phyloP scores from a whole-genome alignment of 805 yeast species.

The Barnettozyma vustinii region DNA sequence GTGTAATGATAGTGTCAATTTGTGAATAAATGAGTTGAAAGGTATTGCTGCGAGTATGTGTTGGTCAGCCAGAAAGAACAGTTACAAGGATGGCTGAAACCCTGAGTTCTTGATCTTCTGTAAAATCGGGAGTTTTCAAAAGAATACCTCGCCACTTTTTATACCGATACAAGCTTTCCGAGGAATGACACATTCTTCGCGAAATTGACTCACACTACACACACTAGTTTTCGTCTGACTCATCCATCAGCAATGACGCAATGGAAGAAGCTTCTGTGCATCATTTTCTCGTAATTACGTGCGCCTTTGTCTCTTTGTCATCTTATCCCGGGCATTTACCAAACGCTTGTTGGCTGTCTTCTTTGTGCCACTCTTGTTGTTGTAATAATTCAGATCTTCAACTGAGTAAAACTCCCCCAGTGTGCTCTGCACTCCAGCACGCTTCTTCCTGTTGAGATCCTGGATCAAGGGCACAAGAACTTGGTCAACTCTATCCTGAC shows the following conservation, averaged over 20 bases:
- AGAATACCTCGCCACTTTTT: background rate
- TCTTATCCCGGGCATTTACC: conserved; percentile 38
- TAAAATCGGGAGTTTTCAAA: background rate
- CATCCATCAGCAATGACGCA: conserved; percentile 1
- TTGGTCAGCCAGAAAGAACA: background rate
- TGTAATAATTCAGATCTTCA: conserved; percentile 35
- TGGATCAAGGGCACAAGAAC: conserved; percentile 79
- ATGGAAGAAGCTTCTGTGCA: background rate
- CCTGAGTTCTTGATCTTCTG: background rate
- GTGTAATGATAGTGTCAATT: background rate
- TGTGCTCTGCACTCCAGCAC: conserved; percentile 51
- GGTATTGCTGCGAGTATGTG: background rate
- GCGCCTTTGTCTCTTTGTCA: conserved; percentile 8
- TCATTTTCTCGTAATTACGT: background rate
- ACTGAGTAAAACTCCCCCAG: conserved; percentile 65
- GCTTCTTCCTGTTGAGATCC: conserved; percentile 62
- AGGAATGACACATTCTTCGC: background rate
- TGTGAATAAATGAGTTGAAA: background rate
- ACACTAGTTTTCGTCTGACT: background rate
- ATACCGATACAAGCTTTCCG: background rate
- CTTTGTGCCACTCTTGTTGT: background rate
- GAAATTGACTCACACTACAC: background rate
- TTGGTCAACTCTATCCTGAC: conserved; percentile 67
- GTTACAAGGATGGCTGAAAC: background rate
- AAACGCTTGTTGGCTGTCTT: conserved; percentile 50